A percentile compares a stretch with the other conserved stretches of the same genome.
These are phyloP conservation scores for Rubia occidens DNA, from an alignment of 305 asterid genomes.

Conservation along the genomic window DNA sequence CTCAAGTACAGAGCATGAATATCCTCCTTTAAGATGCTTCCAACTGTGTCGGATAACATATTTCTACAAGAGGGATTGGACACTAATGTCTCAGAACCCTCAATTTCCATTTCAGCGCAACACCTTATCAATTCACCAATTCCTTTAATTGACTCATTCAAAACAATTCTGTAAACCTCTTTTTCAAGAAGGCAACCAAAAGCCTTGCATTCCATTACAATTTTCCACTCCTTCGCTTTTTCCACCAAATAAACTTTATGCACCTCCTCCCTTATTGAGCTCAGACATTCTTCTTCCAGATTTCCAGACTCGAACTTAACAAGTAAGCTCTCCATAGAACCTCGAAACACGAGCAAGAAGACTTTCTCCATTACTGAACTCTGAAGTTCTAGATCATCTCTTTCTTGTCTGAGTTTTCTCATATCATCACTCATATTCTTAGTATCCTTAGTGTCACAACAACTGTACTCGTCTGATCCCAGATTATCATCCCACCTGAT, in stretches of 20 bases:
- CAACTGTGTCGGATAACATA: background rate
- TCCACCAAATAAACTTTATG: conserved; percentile 8
- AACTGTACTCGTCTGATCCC: conserved; percentile 11
- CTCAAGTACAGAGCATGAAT: conserved; percentile 27
- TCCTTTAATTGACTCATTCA: conserved; percentile 1
- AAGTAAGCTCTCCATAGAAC: conserved; percentile 23
- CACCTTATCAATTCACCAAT: background rate
- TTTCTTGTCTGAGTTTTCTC: conserved; percentile 27
- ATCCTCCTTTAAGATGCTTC: conserved; percentile 31
- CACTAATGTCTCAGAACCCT: background rate
- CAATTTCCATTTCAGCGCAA: conserved; percentile 1
- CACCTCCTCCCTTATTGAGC: conserved; percentile 7
- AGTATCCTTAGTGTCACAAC: background rate
- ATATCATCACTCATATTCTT: conserved; percentile 16
- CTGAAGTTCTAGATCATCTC: conserved; percentile 28
- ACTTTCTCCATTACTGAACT: conserved; percentile 36
- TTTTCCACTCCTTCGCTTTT: conserved; percentile 1
- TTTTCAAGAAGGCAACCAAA: conserved; percentile 2
- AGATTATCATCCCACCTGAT: conserved; percentile 20
- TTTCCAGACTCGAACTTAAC: conserved; percentile 6
- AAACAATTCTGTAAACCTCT: background rate
- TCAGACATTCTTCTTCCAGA: background rate
- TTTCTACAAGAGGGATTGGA: too few relatives aligned
- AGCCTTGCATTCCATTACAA: background rate
- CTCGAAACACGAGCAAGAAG: conserved; percentile 27